Conservation (phyloP, 305 asterid species). For the Rubia peregrina region DNA sequence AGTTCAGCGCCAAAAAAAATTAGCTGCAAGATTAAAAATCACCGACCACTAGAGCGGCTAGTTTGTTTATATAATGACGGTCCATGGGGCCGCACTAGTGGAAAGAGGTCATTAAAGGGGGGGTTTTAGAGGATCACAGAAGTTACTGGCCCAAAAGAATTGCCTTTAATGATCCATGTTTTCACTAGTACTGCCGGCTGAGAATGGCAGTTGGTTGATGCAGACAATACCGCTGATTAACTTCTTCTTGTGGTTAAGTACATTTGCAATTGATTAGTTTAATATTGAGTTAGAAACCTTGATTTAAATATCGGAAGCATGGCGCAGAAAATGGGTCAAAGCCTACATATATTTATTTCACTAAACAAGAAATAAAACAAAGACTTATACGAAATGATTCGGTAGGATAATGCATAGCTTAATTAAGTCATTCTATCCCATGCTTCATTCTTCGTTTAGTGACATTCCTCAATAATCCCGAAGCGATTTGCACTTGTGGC, state of each 20-base stretch:
- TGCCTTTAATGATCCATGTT: too few relatives aligned
- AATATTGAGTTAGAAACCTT: background rate
- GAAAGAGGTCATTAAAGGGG: too few relatives aligned
- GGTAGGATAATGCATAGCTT: background rate
- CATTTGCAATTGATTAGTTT: background rate
- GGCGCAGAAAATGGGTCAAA: slow-evolving; percentile 11
- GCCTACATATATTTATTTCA: background rate
- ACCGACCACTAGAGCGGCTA: background rate
- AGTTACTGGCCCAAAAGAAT: too few relatives aligned
- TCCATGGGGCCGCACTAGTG: background rate
- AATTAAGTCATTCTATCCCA: background rate
- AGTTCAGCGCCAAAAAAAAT: too few relatives aligned
- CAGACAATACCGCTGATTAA: slow-evolving; percentile 4
- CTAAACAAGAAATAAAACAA: background rate
- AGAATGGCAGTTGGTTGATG: slow-evolving; percentile 10
- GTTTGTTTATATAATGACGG: background rate
- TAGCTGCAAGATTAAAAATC: too few relatives aligned
- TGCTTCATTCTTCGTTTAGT: slow-evolving; percentile 9
- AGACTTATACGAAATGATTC: slow-evolving; percentile 4
- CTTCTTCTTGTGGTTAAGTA: background rate
- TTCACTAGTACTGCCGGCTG: background rate
- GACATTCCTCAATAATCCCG: slow-evolving; percentile 56
- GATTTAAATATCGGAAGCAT: slow-evolving; percentile 1
- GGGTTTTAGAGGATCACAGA: too few relatives aligned
- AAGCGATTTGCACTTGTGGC: slow-evolving; percentile 62